Base-by-base conservation (phyloP, 768 basidiomycete species). In the Tulasnella calospora region DNA sequence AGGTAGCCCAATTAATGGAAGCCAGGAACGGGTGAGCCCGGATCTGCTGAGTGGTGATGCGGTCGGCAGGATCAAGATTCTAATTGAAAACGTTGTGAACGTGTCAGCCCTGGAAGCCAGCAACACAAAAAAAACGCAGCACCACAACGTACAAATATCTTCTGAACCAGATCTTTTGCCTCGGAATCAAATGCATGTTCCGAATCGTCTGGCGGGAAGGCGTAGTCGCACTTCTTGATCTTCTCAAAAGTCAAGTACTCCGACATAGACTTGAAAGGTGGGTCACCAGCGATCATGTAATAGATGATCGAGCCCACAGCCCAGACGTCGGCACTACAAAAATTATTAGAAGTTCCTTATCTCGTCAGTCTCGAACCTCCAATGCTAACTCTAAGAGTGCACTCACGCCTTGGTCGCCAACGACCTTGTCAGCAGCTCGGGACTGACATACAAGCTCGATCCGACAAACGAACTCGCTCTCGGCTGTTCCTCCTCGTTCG, bases 171-270 rank as follows among this genome's bases (percentile, higher is more conserved):
- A 84, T 95, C 94, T 81, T 90, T 89, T 5, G 95, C 95, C 55
- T 91, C 88, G 69, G 88, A 86, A 82, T 97, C 94, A 82, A 98
- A 96, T 0, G 90, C 92, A 12, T 92, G 91, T 0, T 97, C 95
- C 27, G 75, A 76, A 23, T 61, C 57, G 61, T 76, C 57, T 8
- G 75, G 75, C 75, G 75, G 75, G 83, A 96, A 94, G 23, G 89
- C 87, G 85, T 95, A 98, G 69, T 97, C 92, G 71, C 94, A 86
- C 69, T 90, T 88, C 84, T 96, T 93, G 85, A 99, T 94, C 85
- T 95, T 95, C 83, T 98, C 92, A 89, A 95, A 96, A 41, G 93
- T 98, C 79, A 98, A 89, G 82, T 96, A 98, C 79, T 98, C 95
- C 0, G 96, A 95, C 8, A 91, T 87, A 5, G 92, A 96, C 80